Evolutionary conservation across 2,329 filamentous ascomycete species (phyloP).

Genomic region (Colletotrichum spinosum): DNA sequence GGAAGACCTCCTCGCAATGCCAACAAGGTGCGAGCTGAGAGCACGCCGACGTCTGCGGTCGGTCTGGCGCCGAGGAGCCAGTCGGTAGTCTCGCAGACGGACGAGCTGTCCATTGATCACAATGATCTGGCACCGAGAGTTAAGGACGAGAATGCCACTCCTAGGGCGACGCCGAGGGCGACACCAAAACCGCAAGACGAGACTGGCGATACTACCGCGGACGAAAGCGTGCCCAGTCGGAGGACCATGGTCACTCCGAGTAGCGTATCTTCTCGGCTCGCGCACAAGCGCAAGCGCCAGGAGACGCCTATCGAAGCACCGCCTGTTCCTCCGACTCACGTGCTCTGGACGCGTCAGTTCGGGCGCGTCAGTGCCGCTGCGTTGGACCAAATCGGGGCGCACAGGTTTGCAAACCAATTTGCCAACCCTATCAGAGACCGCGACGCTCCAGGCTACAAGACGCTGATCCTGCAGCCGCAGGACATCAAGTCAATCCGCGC

Average conservation of each 20-base stretch:
- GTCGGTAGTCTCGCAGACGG: slow-evolving; percentile 59
- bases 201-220: slow-evolving; percentile 65
- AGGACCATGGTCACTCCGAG: slow-evolving; percentile 51
- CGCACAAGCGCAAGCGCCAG: slow-evolving; percentile 69
- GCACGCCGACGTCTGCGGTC: slow-evolving; percentile 48
- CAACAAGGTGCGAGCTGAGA: slow-evolving; percentile 49
- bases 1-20: slow-evolving; percentile 51
- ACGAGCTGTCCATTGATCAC: slow-evolving; percentile 60
- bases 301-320: slow-evolving; percentile 59
- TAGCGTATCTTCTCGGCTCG: slow-evolving; percentile 49
- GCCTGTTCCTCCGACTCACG: slow-evolving; percentile 71
- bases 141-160: slow-evolving; percentile 69
- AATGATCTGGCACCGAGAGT: slow-evolving; percentile 56
- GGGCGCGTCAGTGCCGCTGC: slow-evolving; percentile 78
- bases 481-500: slow-evolving; percentile 83
- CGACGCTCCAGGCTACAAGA: slow-evolving; percentile 80
- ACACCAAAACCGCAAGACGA: slow-evolving; percentile 64
- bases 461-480: slow-evolving; percentile 79
- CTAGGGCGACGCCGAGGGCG: slow-evolving; percentile 32
- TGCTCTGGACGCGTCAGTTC: slow-evolving; percentile 81
- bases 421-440: slow-evolving; percentile 79
- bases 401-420: slow-evolving; percentile 84
- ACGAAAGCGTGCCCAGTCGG: slow-evolving; percentile 61
- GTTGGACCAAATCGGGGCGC: slow-evolving; percentile 80
- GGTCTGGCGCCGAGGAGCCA: slow-evolving; percentile 54